phyloP scores from a whole-genome alignment of 1,139 yeast species.

The Nakaseomyces bracarensis region DNA sequence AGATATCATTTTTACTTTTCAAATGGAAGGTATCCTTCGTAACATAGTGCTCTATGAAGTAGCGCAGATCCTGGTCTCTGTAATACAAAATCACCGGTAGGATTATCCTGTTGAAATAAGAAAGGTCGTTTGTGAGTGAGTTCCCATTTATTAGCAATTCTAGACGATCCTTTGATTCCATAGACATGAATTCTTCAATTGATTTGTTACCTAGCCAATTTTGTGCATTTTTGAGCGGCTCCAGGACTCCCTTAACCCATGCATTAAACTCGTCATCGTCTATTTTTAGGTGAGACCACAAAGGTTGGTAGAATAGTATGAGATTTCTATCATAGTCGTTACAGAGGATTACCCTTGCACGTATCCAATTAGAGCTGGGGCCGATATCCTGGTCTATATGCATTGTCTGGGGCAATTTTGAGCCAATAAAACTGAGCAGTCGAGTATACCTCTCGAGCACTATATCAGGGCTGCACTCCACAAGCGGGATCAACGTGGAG shows the following conservation, averaged over 20 bases:
- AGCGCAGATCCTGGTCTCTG: not conserved
- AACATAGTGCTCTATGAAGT: not conserved
- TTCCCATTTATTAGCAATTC: not conserved
- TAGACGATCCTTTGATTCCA: not conserved
- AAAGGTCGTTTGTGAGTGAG: not conserved
- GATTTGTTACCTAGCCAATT: not conserved
- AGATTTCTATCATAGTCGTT: conserved; percentile 4
- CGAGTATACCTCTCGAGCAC: conserved; percentile 14
- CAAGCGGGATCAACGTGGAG: conserved; percentile 17
- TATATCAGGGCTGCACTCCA: conserved; percentile 19
- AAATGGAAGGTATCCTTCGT: not conserved
- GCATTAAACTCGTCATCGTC: not conserved
- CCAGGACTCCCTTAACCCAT: not conserved
- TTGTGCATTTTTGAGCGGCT: not conserved
- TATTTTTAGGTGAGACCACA: conserved; percentile 3
- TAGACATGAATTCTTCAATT: not conserved
- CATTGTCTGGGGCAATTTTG: conserved; percentile 3
- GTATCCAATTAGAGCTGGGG: not conserved
- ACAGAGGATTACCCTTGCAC: conserved; percentile 2
- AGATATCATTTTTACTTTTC: not conserved
- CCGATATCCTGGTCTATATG: not conserved
- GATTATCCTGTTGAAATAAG: not conserved
- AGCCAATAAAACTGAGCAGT: conserved; percentile 16
- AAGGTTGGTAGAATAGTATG: not conserved
- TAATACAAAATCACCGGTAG: not conserved